phyloP scores from a whole-genome alignment of 805 yeast genomes.

The Diddensiella transvaalensis region DNA sequence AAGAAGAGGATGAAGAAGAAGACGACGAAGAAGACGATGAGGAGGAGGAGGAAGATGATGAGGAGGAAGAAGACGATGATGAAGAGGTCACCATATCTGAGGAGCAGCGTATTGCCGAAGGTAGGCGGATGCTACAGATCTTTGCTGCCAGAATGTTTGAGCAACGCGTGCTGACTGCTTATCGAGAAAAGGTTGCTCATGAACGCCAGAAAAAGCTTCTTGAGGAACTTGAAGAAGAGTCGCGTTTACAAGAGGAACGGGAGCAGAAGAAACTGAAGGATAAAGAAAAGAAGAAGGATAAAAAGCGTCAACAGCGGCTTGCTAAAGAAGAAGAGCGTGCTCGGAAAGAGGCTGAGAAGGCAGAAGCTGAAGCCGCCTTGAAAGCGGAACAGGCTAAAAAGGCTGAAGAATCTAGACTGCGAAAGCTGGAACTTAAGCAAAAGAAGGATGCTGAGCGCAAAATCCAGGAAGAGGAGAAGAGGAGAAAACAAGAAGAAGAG shows the following conservation, averaged over 20 bases:
- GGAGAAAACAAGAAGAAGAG: slow-evolving; percentile 24
- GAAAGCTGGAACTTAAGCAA: slow-evolving; percentile 30
- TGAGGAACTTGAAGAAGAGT: slow-evolving; percentile 34
- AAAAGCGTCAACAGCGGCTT: slow-evolving; percentile 37
- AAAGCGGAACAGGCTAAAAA: slow-evolving; percentile 27
- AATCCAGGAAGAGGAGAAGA: slow-evolving; percentile 28
- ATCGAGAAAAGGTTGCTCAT: slow-evolving; percentile 75
- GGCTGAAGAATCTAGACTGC: slow-evolving; percentile 30
- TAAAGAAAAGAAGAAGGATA: slow-evolving; percentile 41
- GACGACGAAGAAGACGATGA: slow-evolving; percentile 15
- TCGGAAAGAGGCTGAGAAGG: slow-evolving; percentile 34
- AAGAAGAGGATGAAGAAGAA: slow-evolving; percentile 19
- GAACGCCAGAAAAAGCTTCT: slow-evolving; percentile 45
- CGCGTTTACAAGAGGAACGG: slow-evolving; percentile 28
- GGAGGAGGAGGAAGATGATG: slow-evolving; percentile 36
- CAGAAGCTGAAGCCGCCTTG: slow-evolving; percentile 28
- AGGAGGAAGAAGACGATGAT: slow-evolving; percentile 42
- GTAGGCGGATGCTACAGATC: slow-evolving; percentile 73
- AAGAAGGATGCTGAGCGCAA: slow-evolving; percentile 32
- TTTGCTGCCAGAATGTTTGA: slow-evolving; percentile 77
- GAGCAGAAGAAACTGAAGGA: slow-evolving; percentile 36
- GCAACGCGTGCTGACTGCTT: slow-evolving; percentile 68
- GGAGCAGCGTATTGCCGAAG: slow-evolving; percentile 68
- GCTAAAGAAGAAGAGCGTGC: slow-evolving; percentile 40
- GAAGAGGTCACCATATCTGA: slow-evolving; percentile 35